phyloP scores from a whole-genome alignment of 2,329 filamentous ascomycete species.

The Zymoseptoria passerinii region DNA sequence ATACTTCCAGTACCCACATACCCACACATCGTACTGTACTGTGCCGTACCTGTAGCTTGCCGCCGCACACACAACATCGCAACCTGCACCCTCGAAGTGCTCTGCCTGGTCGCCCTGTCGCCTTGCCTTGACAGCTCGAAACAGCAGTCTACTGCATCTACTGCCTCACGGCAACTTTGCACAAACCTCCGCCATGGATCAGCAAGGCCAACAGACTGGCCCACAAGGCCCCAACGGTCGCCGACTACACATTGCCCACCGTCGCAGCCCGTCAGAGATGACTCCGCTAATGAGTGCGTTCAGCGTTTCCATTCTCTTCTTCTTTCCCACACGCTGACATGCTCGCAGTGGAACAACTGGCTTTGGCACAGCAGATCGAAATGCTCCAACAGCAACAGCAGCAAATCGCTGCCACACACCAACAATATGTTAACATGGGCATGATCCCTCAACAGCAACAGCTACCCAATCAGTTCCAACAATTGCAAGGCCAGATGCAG shows the following conservation, averaged over 20 bases:
- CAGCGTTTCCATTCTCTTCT: neutral
- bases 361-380: conserved; percentile 97
- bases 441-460: conserved; percentile 82
- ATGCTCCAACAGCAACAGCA: conserved; percentile 95
- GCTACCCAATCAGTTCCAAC: conserved; percentile 67
- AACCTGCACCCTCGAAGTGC: neutral
- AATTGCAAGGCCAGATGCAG: conserved; percentile 69
- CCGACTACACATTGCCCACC: conserved; percentile 92
- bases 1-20: neutral
- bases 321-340: conserved; percentile 25
- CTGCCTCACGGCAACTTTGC: neutral
- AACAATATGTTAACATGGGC: conserved; percentile 96
- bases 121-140: neutral
- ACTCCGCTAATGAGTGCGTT: conserved; percentile 95
- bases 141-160: neutral
- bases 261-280: conserved; percentile 92
- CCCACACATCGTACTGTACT: neutral
- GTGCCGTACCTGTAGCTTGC: neutral
- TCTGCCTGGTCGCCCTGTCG: neutral
- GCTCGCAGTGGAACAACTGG: conserved; percentile 81
- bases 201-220: conserved; percentile 45
- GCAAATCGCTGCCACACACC: conserved; percentile 90
- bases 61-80: neutral
- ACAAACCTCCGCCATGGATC: conserved; percentile 33
- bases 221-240: conserved; percentile 67